Evolutionary conservation across 1,139 yeast genomes (phyloP).

Genomic region (Debaryomyces nepalensis): DNA sequence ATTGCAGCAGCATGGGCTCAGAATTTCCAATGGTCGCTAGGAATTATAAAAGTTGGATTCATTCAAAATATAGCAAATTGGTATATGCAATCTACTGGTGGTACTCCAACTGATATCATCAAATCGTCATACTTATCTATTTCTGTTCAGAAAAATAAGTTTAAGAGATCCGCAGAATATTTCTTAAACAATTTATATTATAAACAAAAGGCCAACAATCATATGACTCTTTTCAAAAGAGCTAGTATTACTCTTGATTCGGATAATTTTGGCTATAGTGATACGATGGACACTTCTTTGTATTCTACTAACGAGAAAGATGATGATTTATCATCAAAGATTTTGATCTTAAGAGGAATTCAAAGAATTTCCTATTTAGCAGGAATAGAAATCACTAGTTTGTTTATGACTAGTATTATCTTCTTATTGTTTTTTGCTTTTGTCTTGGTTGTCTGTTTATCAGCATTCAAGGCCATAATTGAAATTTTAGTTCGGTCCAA

Average conservation of each 20-base stretch:
- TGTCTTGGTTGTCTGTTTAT: constrained; percentile 65
- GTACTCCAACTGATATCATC: constrained; percentile 75
- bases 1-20: constrained; percentile 99
- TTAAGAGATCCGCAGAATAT: constrained; percentile 33
- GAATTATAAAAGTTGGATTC: constrained; percentile 77
- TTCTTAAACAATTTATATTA: constrained; percentile 23
- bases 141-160: constrained; percentile 69
- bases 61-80: constrained; percentile 88
- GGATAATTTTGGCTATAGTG: constrained; percentile 52
- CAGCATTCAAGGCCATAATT: constrained; percentile 72
- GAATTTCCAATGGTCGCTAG: constrained; percentile 96
- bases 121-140: constrained; percentile 62
- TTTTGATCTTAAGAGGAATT: constrained; percentile 84
- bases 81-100: constrained; percentile 98
- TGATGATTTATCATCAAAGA: constrained; percentile 57
- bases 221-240: constrained; percentile 34
- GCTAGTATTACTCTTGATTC: constrained; percentile 38
- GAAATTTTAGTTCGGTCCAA: constrained; percentile 71
- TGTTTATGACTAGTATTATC: constrained; percentile 85
- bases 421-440: constrained; percentile 82
- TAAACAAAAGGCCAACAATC: constrained; percentile 24
- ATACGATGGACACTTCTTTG: constrained; percentile 52
- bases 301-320: constrained; percentile 79
- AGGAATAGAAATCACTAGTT: constrained; percentile 79
- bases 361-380: constrained; percentile 89